Evolutionary conservation across 495 filamentous ascomycete genomes (phyloP), one percentile per base, ranked within the genome.

Genomic region (Annulohypoxylon moriforme): DNA sequence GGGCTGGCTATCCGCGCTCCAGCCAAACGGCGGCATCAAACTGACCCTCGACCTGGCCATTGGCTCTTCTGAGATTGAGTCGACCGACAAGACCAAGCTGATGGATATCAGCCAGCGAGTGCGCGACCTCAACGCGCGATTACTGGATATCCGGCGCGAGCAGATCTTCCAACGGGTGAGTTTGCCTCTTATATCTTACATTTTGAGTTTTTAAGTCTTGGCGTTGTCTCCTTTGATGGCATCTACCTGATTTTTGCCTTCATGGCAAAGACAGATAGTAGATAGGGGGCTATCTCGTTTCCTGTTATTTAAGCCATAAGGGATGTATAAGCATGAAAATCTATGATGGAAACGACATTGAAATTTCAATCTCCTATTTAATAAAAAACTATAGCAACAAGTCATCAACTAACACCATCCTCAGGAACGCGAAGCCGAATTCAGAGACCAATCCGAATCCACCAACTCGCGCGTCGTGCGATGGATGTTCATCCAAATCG

Each of bases 381-480:
- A 36, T 20, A 20, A 8, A 4, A 44, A 44, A n/a, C n/a, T n/a
- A n/a, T n/a, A n/a, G n/a, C n/a, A n/a, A n/a, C n/a, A n/a, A 60
- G n/a, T 36, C 36, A 27, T 53, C 44, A 58, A 67, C 67, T 3
- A 50, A 58, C 44, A 46, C 50, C 40, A 40, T 14, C 36, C 25
- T 70, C 60, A 98, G 94, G 96, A 98, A 86, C 93, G 96, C 55
- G 96, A 99, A 80, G 93, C 94, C 72, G 96, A 98, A 77, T 99
- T 99, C 88, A 87, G 96, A 80, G 96, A 99, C 80, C 96, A 98
- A 76, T 97, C 93, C 56, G 96, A 99, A 79, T 85, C 88, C 46
- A 98, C 94, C 60, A 99, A 99, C 83, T 88, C 89, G 22, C 90
- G 95, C 74, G 96, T 98, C 56, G 92, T 99, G 24, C 89, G 94